Percentiles rank a stretch among this genome's conserved stretches.
These are phyloP conservation scores for Parachlorella kessleri DNA, from an alignment of 139 green algal species.

Conservation along the genomic window DNA sequence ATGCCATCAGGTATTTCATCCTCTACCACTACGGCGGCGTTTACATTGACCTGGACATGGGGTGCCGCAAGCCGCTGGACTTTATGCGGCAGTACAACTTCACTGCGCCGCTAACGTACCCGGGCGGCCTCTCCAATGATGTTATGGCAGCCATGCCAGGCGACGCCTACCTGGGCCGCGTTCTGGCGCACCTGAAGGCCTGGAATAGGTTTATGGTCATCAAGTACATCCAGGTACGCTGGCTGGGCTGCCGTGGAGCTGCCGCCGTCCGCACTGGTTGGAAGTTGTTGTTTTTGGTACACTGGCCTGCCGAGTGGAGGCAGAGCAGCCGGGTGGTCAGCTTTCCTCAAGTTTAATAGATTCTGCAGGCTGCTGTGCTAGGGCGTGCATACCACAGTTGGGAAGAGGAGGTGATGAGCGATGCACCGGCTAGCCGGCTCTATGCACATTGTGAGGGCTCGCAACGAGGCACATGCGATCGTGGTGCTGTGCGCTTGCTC, in stretches of 20 bases:
- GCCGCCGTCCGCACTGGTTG: too few relatives aligned
- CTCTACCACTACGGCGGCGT: conserved; percentile 53
- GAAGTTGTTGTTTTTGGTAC: not conserved
- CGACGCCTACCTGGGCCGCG: conserved; percentile 30
- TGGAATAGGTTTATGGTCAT: conserved; percentile 54
- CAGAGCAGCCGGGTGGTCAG: not conserved
- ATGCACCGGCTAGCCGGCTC: too few relatives aligned
- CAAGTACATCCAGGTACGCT: conserved; percentile 56
- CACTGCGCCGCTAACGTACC: conserved; percentile 53
- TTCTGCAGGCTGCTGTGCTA: too few relatives aligned
- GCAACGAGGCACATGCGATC: too few relatives aligned
- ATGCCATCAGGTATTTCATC: conserved; percentile 57
- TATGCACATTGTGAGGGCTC: too few relatives aligned
- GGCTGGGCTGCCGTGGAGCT: too few relatives aligned
- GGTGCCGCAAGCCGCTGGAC: conserved; percentile 47
- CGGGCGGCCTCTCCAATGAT: conserved; percentile 60
- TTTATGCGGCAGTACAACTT: conserved; percentile 45
- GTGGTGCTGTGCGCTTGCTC: too few relatives aligned
- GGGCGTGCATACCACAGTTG: too few relatives aligned
- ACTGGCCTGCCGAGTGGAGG: not conserved
- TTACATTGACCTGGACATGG: conserved; percentile 63
- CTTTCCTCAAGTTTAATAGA: too few relatives aligned
- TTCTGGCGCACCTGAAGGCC: conserved; percentile 9
- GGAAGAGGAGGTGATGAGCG: too few relatives aligned
- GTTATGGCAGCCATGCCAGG: conserved; percentile 41